Evolutionary conservation across 2,329 filamentous ascomycete species (phyloP).

Genomic region (Arthrobotrys sphaeroides): DNA sequence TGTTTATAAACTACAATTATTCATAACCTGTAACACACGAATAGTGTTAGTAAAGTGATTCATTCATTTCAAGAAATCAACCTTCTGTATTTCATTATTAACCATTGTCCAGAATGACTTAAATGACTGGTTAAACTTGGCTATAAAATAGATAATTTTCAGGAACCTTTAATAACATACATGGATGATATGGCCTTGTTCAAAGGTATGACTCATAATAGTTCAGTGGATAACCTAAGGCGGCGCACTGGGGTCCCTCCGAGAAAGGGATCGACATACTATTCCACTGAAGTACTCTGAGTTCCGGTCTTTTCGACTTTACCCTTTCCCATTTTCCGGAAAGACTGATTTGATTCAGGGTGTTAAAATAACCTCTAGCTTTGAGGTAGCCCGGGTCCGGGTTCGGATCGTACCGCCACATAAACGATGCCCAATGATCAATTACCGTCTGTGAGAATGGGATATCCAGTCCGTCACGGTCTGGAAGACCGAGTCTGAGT

Average conservation of each 20-base stretch:
- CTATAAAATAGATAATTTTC: no score
- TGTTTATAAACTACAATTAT: no score
- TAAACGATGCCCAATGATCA: conserved; percentile 61
- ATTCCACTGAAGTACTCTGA: conserved; percentile 38
- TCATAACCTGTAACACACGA: no score
- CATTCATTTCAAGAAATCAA: no score
- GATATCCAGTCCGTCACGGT: conserved; percentile 61
- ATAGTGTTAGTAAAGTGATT: no score
- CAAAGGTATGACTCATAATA: conserved; percentile 20
- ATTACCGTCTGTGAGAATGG: conserved; percentile 60
- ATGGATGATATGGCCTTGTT: no score
- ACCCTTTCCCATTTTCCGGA: conserved; percentile 58
- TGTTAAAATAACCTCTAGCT: conserved; percentile 59
- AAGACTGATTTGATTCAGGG: conserved; percentile 57
- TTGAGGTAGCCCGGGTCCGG: conserved; percentile 58
- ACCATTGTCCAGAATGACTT: no score
- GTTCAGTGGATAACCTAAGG: conserved; percentile 9
- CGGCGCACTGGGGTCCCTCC: conserved; percentile 25
- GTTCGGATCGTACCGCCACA: conserved; percentile 59
- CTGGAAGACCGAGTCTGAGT: conserved; percentile 58
- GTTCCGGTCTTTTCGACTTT: conserved; percentile 6
- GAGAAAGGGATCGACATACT: background rate
- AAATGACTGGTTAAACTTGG: no score
- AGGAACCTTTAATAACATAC: no score
- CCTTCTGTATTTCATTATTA: no score